A percentile compares a stretch with the other conserved stretches of the same genome.
Evolutionary conservation across 371 early-diverging fungal genomes (phyloP).

Genomic region (Apophysomyces sp.): DNA sequence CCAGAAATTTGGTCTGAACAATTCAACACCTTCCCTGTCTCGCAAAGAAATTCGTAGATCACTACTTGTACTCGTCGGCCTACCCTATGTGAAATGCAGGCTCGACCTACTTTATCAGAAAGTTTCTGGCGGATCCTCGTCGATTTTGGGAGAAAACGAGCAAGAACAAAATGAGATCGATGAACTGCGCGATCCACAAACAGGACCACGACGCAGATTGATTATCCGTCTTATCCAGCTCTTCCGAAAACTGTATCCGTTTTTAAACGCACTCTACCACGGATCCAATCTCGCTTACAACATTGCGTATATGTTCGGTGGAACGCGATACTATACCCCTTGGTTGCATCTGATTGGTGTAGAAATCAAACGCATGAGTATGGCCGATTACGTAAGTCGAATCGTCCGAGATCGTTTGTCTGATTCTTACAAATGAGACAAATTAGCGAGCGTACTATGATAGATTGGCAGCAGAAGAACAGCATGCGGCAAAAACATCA

Average conservation of each 20-base stretch:
- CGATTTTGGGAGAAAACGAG: constrained; percentile 63
- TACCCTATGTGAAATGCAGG: constrained; percentile 77
- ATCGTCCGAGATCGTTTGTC: background rate
- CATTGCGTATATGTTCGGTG: constrained; percentile 80
- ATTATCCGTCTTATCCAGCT: constrained; percentile 37
- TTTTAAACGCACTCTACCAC: constrained; percentile 64
- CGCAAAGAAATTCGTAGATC: constrained; percentile 60
- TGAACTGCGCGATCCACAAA: constrained; percentile 25
- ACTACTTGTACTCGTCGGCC: constrained; percentile 66
- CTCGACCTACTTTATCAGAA: constrained; percentile 74
- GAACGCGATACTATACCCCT: constrained; percentile 78
- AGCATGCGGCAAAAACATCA: constrained; percentile 6
- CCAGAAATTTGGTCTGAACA: constrained; percentile 10
- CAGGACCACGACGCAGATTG: constrained; percentile 15
- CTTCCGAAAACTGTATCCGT: constrained; percentile 70
- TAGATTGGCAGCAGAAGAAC: constrained; percentile 16
- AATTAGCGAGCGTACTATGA: constrained; percentile 42
- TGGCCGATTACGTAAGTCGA: constrained; percentile 75
- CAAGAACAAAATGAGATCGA: constrained; percentile 38
- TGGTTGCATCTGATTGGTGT: constrained; percentile 77
- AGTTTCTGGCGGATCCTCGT: constrained; percentile 63
- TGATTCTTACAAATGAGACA: background rate
- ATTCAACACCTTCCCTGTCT: constrained; percentile 34
- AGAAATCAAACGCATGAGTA: constrained; percentile 75
- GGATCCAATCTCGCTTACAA: constrained; percentile 64